These are phyloP conservation scores for Nannochloropsis granulata DNA, from an alignment of 108 stramenopile species.

Conservation along the genomic window DNA sequence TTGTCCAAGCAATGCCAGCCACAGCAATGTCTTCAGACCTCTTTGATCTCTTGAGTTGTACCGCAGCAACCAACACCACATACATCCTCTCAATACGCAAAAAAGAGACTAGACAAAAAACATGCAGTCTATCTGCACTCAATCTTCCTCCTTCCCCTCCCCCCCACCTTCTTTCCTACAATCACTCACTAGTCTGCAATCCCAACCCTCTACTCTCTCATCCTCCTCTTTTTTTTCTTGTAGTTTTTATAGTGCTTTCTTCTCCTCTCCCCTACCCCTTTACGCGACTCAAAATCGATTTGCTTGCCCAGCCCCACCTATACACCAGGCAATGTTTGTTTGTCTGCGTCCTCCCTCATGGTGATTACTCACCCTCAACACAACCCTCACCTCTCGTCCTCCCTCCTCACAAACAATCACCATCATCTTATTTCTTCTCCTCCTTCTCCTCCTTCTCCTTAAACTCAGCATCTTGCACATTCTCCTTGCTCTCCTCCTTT, in stretches of 20 bases:
- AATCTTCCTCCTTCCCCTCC: too few relatives aligned
- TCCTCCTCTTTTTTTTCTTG: background rate
- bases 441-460: slow-evolving; percentile 64
- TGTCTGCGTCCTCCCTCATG: background rate
- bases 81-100: too few relatives aligned
- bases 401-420: background rate
- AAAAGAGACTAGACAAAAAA: too few relatives aligned
- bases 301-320: background rate
- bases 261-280: background rate
- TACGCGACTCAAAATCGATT: background rate
- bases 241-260: background rate
- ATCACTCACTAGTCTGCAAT: too few relatives aligned
- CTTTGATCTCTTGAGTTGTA: too few relatives aligned
- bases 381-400: background rate
- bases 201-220: too few relatives aligned
- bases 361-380: background rate
- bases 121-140: too few relatives aligned
- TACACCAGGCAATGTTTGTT: background rate
- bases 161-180: too few relatives aligned
- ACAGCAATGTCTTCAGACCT: too few relatives aligned
- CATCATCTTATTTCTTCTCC: slow-evolving; percentile 38
- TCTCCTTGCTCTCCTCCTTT: slow-evolving; percentile 55
- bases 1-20: too few relatives aligned
- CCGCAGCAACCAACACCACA: too few relatives aligned
- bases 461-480: slow-evolving; percentile 85